Conservation (phyloP, 257 asterid species). For the Buddleja alternifolia region DNA sequence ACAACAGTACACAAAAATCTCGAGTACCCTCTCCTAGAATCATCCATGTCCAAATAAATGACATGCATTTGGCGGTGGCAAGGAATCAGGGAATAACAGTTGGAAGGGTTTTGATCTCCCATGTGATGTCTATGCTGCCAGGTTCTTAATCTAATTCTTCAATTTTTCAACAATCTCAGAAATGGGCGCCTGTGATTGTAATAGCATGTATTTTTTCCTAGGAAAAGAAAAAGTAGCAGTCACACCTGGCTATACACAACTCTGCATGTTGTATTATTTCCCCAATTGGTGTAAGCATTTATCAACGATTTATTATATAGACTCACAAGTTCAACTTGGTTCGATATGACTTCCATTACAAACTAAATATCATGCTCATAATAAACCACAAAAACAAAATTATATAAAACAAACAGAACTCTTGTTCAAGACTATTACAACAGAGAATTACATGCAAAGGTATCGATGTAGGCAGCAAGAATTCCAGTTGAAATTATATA, state of each 20-base stretch:
- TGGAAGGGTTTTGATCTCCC: too few species aligned
- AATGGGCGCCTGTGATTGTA: too few species aligned
- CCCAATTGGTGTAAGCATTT: neutral
- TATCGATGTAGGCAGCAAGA: neutral
- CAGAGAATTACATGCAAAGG: neutral
- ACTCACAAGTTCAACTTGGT: neutral
- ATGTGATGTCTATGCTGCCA: too few species aligned
- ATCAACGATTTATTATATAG: neutral
- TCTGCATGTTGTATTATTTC: too few species aligned
- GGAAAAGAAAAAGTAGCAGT: neutral
- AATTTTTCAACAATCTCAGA: too few species aligned
- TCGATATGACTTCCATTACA: neutral
- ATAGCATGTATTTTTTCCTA: neutral
- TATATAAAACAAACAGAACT: neutral
- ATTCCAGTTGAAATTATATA: slow-evolving; percentile 3
- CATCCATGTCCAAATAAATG: neutral
- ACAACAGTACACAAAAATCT: too few species aligned
- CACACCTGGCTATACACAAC: neutral
- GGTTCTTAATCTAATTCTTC: too few species aligned
- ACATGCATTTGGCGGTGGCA: neutral
- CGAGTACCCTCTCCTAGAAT: neutral
- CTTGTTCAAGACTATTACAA: neutral
- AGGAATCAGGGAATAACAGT: neutral
- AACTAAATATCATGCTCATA: neutral
- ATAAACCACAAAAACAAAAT: neutral